These are phyloP conservation scores for Przewalskia tangutica DNA, from an alignment of 257 asterid species.

Conservation along the genomic window DNA sequence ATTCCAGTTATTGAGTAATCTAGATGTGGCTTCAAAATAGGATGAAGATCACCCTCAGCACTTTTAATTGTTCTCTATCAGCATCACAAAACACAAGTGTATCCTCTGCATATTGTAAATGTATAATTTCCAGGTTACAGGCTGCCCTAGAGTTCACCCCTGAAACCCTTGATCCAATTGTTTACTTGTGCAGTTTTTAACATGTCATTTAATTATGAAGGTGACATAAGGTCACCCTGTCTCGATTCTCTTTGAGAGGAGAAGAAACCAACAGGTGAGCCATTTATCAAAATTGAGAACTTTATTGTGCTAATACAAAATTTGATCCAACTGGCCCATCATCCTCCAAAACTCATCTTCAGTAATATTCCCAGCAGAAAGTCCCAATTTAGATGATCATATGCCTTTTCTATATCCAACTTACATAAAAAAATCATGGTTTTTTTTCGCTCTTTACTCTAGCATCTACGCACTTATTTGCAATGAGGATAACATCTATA, in stretches of 20 bases:
- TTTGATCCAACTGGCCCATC: neutral
- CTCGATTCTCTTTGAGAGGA: neutral
- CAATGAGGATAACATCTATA: neutral
- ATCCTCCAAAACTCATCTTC: neutral
- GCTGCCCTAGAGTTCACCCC: neutral
- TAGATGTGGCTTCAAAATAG: neutral
- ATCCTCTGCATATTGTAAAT: neutral
- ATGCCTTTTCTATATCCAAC: neutral
- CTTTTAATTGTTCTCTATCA: neutral
- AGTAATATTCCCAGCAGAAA: neutral
- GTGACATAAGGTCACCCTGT: neutral
- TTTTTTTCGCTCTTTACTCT: too few relatives aligned
- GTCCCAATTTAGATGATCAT: neutral
- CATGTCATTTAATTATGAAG: neutral
- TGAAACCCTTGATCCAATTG: neutral
- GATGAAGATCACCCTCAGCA: neutral
- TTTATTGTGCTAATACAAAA: neutral
- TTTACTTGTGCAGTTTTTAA: neutral
- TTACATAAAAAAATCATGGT: neutral
- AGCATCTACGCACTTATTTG: too few relatives aligned
- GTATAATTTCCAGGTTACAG: too few relatives aligned
- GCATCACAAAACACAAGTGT: neutral
- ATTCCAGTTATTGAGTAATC: neutral
- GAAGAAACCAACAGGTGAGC: neutral
- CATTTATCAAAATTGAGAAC: neutral